These are phyloP conservation scores for Paratinospora sagittata DNA, from an alignment of 164 flowering plant genomes.

Conservation along the genomic window DNA sequence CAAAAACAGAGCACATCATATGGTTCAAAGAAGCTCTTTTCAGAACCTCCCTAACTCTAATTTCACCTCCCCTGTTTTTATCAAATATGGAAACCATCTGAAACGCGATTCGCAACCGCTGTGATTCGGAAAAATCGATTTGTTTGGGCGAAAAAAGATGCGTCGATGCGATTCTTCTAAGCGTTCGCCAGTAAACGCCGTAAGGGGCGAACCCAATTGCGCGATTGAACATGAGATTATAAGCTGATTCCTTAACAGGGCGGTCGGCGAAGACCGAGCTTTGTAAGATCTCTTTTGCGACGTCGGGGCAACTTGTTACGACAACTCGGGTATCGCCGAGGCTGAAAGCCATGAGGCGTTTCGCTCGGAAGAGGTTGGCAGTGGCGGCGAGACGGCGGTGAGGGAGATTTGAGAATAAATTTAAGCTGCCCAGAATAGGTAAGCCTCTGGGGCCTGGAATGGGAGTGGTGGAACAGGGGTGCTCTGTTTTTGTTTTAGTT, in stretches of 20 bases:
- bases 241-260: conserved; percentile 42
- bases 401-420: conserved; percentile 22
- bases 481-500: not conserved
- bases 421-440: conserved; percentile 40
- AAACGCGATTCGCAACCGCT: conserved; percentile 19
- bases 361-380: conserved; percentile 21
- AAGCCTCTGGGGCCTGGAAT: conserved; percentile 37
- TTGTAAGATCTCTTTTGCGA: conserved; percentile 38
- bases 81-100: conserved; percentile 18
- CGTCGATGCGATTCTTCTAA: conserved; percentile 35
- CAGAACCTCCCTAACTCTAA: conserved; percentile 27
- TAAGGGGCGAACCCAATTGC: conserved; percentile 50
- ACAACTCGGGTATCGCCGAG: conserved; percentile 35
- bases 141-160: conserved; percentile 41
- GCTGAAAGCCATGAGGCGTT: conserved; percentile 43
- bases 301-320: conserved; percentile 33
- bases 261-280: conserved; percentile 41
- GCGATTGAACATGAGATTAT: conserved; percentile 36
- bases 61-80: not conserved
- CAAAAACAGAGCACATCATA: conserved; percentile 47
- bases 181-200: conserved; percentile 42
- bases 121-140: conserved; percentile 19
- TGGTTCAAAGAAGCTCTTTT: conserved; percentile 35
- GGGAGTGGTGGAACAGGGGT: not conserved
- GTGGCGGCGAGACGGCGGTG: conserved; percentile 31